Evolutionary conservation across 139 green algal genomes (phyloP), one percentile per base, ranked within the genome.

Genomic region (Picochlorum sp.): DNA sequence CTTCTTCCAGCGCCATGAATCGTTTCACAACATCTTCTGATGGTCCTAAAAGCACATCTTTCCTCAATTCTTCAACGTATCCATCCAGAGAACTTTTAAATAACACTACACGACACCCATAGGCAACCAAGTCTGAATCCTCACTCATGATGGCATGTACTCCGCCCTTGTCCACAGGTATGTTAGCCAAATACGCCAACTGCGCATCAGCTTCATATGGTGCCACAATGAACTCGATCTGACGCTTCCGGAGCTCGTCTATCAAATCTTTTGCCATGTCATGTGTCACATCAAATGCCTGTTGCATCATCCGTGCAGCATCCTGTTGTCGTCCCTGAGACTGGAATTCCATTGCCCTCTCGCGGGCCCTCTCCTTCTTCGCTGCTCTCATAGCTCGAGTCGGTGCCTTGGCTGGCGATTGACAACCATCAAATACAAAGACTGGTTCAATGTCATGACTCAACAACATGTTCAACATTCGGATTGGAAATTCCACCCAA

Each of bases 181-280:
- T 72, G 3, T 80, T 58, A 4, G 85, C 82, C 58, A 96, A 61
- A 80, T 91, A 90, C 5, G 82, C 80, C 84, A 98, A 90, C 84
- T 98, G 92, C 0, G 89, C 89, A 65, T 96, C 88, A 1, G 89
- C 89, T 54, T 97, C 92, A 71, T 97, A 97, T 0, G 89, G 90
- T 16, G 90, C 89, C n/a, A 96, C 89, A 7, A 96, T 66, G 38
- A 78, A 45, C 23, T 21, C 20, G 20, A 62, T 24, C 15, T 58
- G 4, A 13, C 13, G 44, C 3, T 58, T 46, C 49, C 54, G 49
- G 14, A 85, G 64, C 1, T 14, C 21, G 16, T 49, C 21, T 0
- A 78, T 62, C 7, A 84, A 49, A 34, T 71, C 56, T 13, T 61
- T 56, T 18, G 68, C 75, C 72, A 81, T 77, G 5, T 74, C 66